Evolutionary conservation across 139 green algal species (phyloP).

Genomic region (Picochlorum sp.): DNA sequence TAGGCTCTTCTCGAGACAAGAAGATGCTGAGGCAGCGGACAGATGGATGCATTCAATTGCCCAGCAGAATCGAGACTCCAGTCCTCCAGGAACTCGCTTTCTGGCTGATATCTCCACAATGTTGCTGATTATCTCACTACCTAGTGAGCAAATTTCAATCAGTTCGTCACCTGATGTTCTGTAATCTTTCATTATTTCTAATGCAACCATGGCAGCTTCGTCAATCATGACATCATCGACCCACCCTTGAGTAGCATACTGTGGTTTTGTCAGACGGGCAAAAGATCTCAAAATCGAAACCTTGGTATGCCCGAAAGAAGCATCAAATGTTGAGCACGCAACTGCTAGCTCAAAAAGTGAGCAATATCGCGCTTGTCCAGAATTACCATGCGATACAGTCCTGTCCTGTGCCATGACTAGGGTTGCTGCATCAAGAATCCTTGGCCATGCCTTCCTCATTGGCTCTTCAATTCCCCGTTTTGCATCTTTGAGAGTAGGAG

Average conservation of each 20-base stretch:
- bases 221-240: neutral
- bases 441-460: slow-evolving; percentile 24
- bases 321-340: slow-evolving; percentile 10
- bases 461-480: slow-evolving; percentile 11
- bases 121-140: too few species aligned
- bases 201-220: slow-evolving; percentile 11
- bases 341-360: slow-evolving; percentile 40
- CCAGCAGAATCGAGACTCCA: too few species aligned
- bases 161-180: too few species aligned
- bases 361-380: slow-evolving; percentile 10
- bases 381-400: slow-evolving; percentile 1
- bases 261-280: slow-evolving; percentile 8
- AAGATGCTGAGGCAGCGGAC: too few species aligned
- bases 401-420: slow-evolving; percentile 23
- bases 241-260: slow-evolving; percentile 13
- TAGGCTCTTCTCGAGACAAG: neutral
- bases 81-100: too few species aligned
- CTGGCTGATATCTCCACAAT: too few species aligned
- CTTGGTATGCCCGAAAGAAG: neutral
- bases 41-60: too few species aligned
- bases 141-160: too few species aligned
- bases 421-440: slow-evolving; percentile 22
- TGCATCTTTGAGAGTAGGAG: slow-evolving; percentile 8
- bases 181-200: too few species aligned
- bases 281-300: slow-evolving; percentile 8